Conservation (phyloP, 208 protist genomes). For the Lotmaria passim region DNA sequence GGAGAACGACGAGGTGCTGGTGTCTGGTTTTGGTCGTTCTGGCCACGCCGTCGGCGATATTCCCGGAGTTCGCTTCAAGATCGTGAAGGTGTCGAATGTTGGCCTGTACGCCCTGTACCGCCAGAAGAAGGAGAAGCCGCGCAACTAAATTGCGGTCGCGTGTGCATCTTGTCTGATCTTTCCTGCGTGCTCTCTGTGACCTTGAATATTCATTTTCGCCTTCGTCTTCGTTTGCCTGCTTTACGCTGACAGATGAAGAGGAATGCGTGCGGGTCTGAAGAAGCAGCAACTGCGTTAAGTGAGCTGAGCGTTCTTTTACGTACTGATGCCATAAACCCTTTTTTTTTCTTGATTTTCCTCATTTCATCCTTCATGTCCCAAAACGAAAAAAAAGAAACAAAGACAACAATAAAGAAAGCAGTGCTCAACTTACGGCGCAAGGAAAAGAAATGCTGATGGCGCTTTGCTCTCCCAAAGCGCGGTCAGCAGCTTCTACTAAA, state of each 20-base stretch:
- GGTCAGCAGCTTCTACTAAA: too few species aligned
- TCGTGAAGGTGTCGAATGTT: constrained; percentile 99
- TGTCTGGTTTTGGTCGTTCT: constrained; percentile 99
- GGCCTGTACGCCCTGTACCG: constrained; percentile 97
- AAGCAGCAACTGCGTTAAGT: too few species aligned
- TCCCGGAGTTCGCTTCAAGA: constrained; percentile 99
- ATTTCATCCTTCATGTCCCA: not conserved
- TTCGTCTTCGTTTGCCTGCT: not conserved
- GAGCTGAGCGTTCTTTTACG: too few species aligned
- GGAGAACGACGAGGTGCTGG: constrained; percentile 99
- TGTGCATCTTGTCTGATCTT: too few species aligned
- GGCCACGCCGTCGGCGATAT: constrained; percentile 99
- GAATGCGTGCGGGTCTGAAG: too few species aligned
- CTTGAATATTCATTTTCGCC: not conserved
- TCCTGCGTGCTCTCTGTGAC: not conserved
- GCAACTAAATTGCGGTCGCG: constrained; percentile 78
- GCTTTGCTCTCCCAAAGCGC: too few species aligned
- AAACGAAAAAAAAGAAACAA: not conserved
- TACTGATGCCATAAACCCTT: not conserved
- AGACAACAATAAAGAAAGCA: too few species aligned
- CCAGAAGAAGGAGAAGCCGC: constrained; percentile 99
- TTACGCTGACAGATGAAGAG: not conserved
- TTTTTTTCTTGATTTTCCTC: constrained; percentile 32
- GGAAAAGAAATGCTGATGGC: not conserved
- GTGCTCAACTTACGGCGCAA: too few species aligned